Evolutionary conservation across 805 yeast genomes (phyloP), one percentile per base, ranked within the genome.

Genomic region (Nakazawaea ambrosiae): DNA sequence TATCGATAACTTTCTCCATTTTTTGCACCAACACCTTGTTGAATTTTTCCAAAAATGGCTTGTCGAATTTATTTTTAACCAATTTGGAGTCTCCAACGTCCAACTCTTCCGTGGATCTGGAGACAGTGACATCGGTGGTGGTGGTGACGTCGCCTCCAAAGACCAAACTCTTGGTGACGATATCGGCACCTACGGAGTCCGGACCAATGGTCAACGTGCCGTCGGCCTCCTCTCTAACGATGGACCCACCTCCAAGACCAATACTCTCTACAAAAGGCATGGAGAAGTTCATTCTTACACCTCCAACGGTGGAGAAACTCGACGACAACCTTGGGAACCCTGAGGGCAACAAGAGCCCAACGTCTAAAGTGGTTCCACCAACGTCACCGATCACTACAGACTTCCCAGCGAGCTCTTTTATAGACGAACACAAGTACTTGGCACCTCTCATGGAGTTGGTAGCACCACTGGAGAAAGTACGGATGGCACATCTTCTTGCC

Each of bases 311-410:
- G 2, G 69, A 59, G 45, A 60, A 60, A 5, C 70, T 55, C 2
- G 73, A 60, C 2, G 69, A 56, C 37, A 67, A 70, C 18, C 72
- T 49, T 6, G 75, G 75, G 49, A 67, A 69, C 0, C 74, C 75
- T 10, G 63, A 46, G 4, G 71, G 63, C 6, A 69, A 48, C 22
- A 69, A 44, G 24, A 66, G 42, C 5, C 75, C 75, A 16, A 66
- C 68, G 46, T 69, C 75, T 8, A 72, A 53, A 4, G 75, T 69
- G 11, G 75, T 69, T 11, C 75, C 75, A 14, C 75, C 75, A 22
- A 69, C 63, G 46, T 69, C 75, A 23, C 61, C 62, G 10, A 69
- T 70, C 33, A 66, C 45, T 8, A 58, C 53, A 25, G 50, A 44
- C 25, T 50, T 44, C 10, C 57, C 60, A 4, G 34, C 31, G 16